Evolutionary conservation across 2,329 filamentous ascomycete genomes (phyloP), one percentile per base, ranked within the genome.

Genomic region (Monosporascus ibericus): DNA sequence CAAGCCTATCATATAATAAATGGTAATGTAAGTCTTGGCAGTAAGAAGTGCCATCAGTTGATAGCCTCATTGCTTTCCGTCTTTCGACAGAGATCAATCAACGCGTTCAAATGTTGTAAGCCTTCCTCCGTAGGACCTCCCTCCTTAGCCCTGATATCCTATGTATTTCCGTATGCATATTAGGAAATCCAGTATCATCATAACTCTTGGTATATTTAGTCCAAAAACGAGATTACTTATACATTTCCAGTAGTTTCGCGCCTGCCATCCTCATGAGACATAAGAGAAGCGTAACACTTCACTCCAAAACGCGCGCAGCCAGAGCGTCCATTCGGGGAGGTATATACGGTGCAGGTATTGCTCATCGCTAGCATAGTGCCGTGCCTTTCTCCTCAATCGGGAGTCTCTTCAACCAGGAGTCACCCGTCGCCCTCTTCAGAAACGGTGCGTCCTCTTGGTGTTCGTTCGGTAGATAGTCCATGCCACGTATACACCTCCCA

Each of bases 381-480:
- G 11, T 14, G 11, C 42, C 24, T 30, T 27, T 17, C 47, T 40
- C 50, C 27, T 36, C 27, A 52, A 50, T 30, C 30, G 39, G 37
- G 25, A 47, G 48, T 39, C 30, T 34, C 30, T 5, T 34, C 11
- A 14, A 14, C 11, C 5, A 34, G 9, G 9, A 14, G 30, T 34
- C 5, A 34, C 14, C 30, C 11, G 30, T 34, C 30, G 14, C 11
- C 9, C 11, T 44, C 47, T 53, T 66, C 70, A 84, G 63, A 84
- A 84, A 30, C 81, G 74, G 67, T 82, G 79, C 58, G 73, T 76
- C 67, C 81, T 82, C 69, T 77, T 74, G 69, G 74, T 77, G 70
- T 79, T 84, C 58, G 87, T 71, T 66, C 92, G 82, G 74, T 89
- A 99, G 46, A 86, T 80, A 6, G 91, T 96, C 68, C 80, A 97